phyloP scores from a whole-genome alignment of 1,284 basidiomycete species.

The Peniophora sp. region DNA sequence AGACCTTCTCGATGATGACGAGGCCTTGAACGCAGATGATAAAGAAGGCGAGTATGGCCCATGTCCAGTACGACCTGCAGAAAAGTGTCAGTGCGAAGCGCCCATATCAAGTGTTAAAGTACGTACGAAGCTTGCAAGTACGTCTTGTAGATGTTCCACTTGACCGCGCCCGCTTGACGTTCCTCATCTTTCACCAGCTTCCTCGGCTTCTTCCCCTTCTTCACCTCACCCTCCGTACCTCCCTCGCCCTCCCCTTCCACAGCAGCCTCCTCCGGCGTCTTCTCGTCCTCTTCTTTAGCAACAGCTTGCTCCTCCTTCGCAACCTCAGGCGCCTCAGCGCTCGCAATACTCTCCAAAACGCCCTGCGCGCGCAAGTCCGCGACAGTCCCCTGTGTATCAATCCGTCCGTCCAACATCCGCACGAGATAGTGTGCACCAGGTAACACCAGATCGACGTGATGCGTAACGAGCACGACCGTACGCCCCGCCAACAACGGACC shows the following conservation, averaged over 20 bases:
- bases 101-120: background rate
- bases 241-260: conserved; percentile 18
- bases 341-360: conserved; percentile 48
- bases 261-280: conserved; percentile 17
- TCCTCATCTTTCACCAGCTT: conserved; percentile 67
- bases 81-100: background rate
- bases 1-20: conserved; percentile 53
- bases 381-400: conserved; percentile 61
- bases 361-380: conserved; percentile 51
- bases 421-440: conserved; percentile 64
- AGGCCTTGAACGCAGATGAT: conserved; percentile 40
- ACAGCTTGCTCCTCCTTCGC: conserved; percentile 8
- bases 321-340: conserved; percentile 24
- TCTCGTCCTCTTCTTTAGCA: conserved; percentile 22
- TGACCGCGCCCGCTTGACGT: conserved; percentile 67
- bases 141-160: conserved; percentile 72
- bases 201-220: conserved; percentile 44
- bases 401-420: conserved; percentile 66
- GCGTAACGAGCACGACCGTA: conserved; percentile 69
- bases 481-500: conserved; percentile 60
- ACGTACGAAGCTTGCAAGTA: conserved; percentile 65
- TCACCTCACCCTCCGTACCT: conserved; percentile 15
- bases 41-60: conserved; percentile 42
- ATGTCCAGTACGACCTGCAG: conserved; percentile 55
- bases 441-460: conserved; percentile 69